Percentiles rank a stretch among this genome's conserved stretches.
phyloP scores from a whole-genome alignment of 345 rosid genomes.

The Clarkia xantiana region DNA sequence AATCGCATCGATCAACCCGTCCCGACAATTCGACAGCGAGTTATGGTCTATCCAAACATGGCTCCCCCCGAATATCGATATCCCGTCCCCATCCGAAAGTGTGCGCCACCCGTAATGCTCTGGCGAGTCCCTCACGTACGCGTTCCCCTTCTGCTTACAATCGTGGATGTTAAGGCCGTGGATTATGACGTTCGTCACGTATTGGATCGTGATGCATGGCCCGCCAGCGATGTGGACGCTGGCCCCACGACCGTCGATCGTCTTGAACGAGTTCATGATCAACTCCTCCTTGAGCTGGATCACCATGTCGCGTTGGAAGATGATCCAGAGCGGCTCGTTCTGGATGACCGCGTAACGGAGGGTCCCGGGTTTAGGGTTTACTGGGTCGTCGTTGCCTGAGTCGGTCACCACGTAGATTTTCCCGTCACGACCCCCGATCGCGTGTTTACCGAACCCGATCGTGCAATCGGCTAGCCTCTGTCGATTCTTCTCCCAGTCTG shows the following conservation, averaged over 20 bases:
- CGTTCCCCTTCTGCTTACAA: conserved; percentile 12
- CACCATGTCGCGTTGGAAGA: conserved; percentile 13
- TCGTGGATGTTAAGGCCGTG: conserved; percentile 16
- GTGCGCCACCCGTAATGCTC: conserved; percentile 16
- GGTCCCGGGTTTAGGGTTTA: conserved; percentile 14
- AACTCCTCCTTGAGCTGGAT: conserved; percentile 15
- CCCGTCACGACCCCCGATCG: conserved; percentile 12
- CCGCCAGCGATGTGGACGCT: conserved; percentile 17
- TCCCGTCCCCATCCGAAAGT: conserved; percentile 13
- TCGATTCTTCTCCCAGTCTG: conserved; percentile 10
- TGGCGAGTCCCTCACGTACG: conserved; percentile 16
- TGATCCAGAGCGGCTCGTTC: conserved; percentile 15
- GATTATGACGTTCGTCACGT: conserved; percentile 15
- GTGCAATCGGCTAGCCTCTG: conserved; percentile 10
- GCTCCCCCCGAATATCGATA: conserved; percentile 12
- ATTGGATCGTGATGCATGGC: conserved; percentile 14
- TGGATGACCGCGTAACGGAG: conserved; percentile 14
- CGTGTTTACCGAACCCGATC: conserved; percentile 15
- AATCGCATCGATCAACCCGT: conserved; percentile 13
- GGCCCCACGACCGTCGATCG: conserved; percentile 13
- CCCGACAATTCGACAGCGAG: conserved; percentile 11
- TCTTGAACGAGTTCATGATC: conserved; percentile 15
- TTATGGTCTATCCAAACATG: conserved; percentile 15
- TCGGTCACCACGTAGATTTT: conserved; percentile 8
- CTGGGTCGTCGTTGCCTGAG: conserved; percentile 8